A percentile compares a stretch with the other conserved stretches of the same genome.
phyloP scores from a whole-genome alignment of 805 yeast genomes.

The Nakazawaea anatomiae region DNA sequence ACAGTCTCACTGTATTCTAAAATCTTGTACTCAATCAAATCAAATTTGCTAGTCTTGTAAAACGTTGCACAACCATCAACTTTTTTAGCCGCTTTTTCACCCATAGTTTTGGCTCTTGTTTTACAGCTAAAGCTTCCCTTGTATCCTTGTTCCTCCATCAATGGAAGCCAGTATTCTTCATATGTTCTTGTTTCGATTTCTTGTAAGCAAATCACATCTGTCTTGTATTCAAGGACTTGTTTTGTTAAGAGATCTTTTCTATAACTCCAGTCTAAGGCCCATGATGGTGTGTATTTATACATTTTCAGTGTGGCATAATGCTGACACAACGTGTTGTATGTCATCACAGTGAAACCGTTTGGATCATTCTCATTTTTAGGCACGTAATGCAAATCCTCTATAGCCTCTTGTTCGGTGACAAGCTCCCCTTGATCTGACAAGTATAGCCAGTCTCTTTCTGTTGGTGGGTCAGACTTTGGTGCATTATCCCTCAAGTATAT shows the following conservation, averaged over 20 bases:
- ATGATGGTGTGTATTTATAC: slow-evolving; percentile 92
- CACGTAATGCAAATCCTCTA: slow-evolving; percentile 20
- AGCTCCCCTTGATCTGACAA: slow-evolving; percentile 74
- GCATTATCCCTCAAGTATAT: slow-evolving; percentile 77
- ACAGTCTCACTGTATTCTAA: slow-evolving; percentile 82
- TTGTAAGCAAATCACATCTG: slow-evolving; percentile 87
- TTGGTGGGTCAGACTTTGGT: slow-evolving; percentile 59
- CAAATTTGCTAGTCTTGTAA: slow-evolving; percentile 64
- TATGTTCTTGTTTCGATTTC: slow-evolving; percentile 88
- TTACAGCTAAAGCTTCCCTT: slow-evolving; percentile 79
- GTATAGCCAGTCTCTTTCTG: slow-evolving; percentile 78
- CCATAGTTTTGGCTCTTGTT: slow-evolving; percentile 89
- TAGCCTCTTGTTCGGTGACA: slow-evolving; percentile 26
- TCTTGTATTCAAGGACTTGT: slow-evolving; percentile 57
- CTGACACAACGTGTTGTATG: slow-evolving; percentile 91
- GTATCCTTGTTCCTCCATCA: slow-evolving; percentile 70
- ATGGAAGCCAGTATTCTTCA: slow-evolving; percentile 82
- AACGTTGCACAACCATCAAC: slow-evolving; percentile 99
- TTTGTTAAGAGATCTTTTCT: slow-evolving; percentile 72
- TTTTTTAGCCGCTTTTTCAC: slow-evolving; percentile 69
- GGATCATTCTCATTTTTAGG: slow-evolving; percentile 14
- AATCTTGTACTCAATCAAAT: slow-evolving; percentile 60
- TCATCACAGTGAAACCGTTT: slow-evolving; percentile 65
- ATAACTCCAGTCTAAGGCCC: slow-evolving; percentile 95
- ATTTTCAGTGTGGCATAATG: slow-evolving; percentile 89